Evolutionary conservation across 2,329 filamentous ascomycete species (phyloP).

Genomic region (Metarhizium sp.): DNA sequence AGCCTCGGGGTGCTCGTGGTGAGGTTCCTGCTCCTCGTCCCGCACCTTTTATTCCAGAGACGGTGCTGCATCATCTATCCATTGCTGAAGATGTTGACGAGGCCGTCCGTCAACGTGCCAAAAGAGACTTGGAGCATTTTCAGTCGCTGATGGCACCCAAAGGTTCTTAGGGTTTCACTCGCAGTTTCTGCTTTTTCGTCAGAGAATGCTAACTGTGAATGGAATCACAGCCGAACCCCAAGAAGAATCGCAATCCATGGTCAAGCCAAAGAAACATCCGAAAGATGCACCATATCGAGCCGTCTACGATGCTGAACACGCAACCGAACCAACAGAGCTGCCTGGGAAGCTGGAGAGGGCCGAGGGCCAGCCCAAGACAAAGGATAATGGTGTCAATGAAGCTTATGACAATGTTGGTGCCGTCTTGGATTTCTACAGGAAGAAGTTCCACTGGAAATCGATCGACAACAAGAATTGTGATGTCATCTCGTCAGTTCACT

Average conservation of each 20-base stretch:
- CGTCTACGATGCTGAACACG: constrained; percentile 34
- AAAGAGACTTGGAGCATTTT: constrained; percentile 29
- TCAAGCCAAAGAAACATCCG: constrained; percentile 7
- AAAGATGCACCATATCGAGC: constrained; percentile 27
- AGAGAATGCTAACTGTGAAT: neutral
- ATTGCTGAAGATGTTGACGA: constrained; percentile 29
- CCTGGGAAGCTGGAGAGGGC: constrained; percentile 33
- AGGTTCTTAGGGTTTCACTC: constrained; percentile 9
- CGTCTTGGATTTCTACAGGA: constrained; percentile 40
- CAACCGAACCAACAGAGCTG: constrained; percentile 24
- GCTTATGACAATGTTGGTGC: constrained; percentile 40
- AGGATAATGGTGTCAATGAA: constrained; percentile 36
- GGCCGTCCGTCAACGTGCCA: constrained; percentile 25
- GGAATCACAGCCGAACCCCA: constrained; percentile 11
- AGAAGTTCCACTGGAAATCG: constrained; percentile 39
- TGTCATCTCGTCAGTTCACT: constrained; percentile 45
- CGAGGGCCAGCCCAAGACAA: constrained; percentile 29
- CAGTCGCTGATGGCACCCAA: constrained; percentile 17
- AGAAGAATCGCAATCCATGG: neutral
- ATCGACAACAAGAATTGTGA: constrained; percentile 41
- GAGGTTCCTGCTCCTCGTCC: neutral
- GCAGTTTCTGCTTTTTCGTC: neutral
- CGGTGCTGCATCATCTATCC: constrained; percentile 28
- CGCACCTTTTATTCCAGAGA: constrained; percentile 28
- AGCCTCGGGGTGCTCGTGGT: constrained; percentile 19